phyloP scores from a whole-genome alignment of 768 basidiomycete genomes.

The Lentinula sp. region DNA sequence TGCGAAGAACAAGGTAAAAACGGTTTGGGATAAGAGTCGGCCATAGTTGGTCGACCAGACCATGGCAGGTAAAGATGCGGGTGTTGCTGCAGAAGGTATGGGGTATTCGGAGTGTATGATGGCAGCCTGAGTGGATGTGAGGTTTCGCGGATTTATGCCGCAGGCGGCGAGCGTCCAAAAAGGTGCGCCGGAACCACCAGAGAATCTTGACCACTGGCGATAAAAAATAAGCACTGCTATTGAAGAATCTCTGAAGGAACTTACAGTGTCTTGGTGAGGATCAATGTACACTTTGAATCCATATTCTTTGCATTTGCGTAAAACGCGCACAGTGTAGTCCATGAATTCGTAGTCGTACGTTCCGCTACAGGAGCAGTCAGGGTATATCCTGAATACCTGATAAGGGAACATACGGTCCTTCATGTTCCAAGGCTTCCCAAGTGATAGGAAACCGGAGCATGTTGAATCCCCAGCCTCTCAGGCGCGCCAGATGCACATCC shows the following conservation, averaged over 20 bases:
- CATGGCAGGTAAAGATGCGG: slow-evolving; percentile 83
- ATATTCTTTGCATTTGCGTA: slow-evolving; percentile 88
- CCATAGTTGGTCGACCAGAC: slow-evolving; percentile 97
- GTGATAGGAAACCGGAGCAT: slow-evolving; percentile 78
- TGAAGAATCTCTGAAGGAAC: slow-evolving; percentile 24
- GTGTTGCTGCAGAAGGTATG: slow-evolving; percentile 50
- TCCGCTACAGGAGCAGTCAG: slow-evolving; percentile 42
- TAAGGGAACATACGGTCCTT: slow-evolving; percentile 78
- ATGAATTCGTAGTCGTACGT: slow-evolving; percentile 89
- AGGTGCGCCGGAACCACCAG: slow-evolving; percentile 91
- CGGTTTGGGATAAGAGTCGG: slow-evolving; percentile 78
- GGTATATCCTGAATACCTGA: slow-evolving; percentile 7
- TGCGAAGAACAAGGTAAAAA: slow-evolving; percentile 95
- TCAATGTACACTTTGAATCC: slow-evolving; percentile 93
- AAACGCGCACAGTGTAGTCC: slow-evolving; percentile 81
- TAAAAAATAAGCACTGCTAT: background rate
- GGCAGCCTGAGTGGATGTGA: slow-evolving; percentile 81
- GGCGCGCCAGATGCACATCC: slow-evolving; percentile 78
- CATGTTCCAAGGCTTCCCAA: slow-evolving; percentile 94
- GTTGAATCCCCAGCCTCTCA: slow-evolving; percentile 93
- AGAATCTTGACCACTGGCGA: slow-evolving; percentile 90
- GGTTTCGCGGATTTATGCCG: slow-evolving; percentile 80
- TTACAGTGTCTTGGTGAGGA: slow-evolving; percentile 91
- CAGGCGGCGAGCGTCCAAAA: slow-evolving; percentile 91
- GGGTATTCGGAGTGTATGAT: slow-evolving; percentile 91